Percentiles rank a stretch among this genome's conserved stretches.
Conservation (phyloP, 1,284 basidiomycete genomes). For the Naganishia liquefaciens region DNA sequence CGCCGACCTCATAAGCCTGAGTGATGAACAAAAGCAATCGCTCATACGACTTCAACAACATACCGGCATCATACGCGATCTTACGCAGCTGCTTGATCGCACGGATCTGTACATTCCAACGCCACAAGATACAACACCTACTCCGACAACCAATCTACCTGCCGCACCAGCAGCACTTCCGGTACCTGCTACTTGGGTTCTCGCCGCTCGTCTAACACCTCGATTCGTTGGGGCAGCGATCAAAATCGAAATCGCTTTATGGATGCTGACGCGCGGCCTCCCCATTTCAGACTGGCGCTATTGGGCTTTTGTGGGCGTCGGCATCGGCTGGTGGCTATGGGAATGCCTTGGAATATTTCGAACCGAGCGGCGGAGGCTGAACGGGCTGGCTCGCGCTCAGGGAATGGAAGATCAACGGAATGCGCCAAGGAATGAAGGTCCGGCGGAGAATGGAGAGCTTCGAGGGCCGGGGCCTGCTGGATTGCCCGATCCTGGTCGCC, state of each 20-base stretch:
- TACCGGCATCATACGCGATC: slow-evolving; percentile 16
- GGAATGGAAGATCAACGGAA: not conserved
- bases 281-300: slow-evolving; percentile 18
- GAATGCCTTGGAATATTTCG: slow-evolving; percentile 19
- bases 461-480: slow-evolving; percentile 8
- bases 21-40: slow-evolving; percentile 1
- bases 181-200: not conserved
- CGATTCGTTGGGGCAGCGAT: slow-evolving; percentile 16
- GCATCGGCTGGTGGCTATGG: slow-evolving; percentile 32
- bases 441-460: not conserved
- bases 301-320: slow-evolving; percentile 1
- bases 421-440: not conserved
- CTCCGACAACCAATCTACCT: not conserved
- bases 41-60: slow-evolving; percentile 2
- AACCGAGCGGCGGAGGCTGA: slow-evolving; percentile 1
- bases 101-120: slow-evolving; percentile 4
- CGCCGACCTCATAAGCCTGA: slow-evolving; percentile 4
- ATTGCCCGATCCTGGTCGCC: slow-evolving; percentile 6
- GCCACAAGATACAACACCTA: not conserved
- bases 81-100: not conserved
- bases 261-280: slow-evolving; percentile 32
- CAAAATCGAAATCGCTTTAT: slow-evolving; percentile 30
- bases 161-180: not conserved
- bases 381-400: too few species aligned
- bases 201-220: slow-evolving; percentile 11